These are phyloP conservation scores for Pythium angustatum DNA, from an alignment of 352 stramenopile genomes.

Conservation along the genomic window DNA sequence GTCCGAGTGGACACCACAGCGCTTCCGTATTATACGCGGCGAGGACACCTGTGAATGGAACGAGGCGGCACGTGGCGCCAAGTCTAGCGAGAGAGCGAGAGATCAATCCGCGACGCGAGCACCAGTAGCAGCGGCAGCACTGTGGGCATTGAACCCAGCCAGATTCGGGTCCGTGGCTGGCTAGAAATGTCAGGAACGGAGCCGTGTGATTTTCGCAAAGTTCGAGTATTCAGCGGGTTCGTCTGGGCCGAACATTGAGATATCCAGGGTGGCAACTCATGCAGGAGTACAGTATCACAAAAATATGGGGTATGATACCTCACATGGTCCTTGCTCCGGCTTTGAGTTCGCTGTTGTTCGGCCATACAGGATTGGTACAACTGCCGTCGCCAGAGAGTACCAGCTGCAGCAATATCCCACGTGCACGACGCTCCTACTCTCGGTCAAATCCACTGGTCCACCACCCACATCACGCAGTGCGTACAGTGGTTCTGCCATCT, in stretches of 20 bases:
- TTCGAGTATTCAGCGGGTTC: background rate
- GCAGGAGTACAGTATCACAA: no score
- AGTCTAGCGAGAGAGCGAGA: no score
- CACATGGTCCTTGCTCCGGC: no score
- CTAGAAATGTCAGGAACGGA: no score
- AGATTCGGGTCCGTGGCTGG: background rate
- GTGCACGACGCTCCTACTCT: background rate
- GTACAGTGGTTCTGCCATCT: slow-evolving; percentile 4
- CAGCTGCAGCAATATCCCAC: background rate
- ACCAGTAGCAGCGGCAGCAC: background rate
- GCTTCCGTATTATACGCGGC: no score
- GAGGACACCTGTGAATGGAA: no score
- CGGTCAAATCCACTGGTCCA: background rate
- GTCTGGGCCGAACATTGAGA: slow-evolving; percentile 3
- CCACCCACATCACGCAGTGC: background rate
- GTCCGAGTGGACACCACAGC: no score
- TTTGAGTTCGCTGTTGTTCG: no score
- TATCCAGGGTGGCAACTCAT: background rate
- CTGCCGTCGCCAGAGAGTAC: background rate
- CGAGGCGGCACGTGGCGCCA: no score
- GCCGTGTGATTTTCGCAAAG: background rate
- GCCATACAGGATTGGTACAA: no score
- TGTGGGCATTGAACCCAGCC: slow-evolving; percentile 5
- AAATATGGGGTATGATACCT: no score
- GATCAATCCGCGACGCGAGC: background rate